A percentile compares a stretch with the other conserved stretches of the same genome.
Conservation (phyloP, 768 basidiomycete genomes). For the Kwoniella sp. region DNA sequence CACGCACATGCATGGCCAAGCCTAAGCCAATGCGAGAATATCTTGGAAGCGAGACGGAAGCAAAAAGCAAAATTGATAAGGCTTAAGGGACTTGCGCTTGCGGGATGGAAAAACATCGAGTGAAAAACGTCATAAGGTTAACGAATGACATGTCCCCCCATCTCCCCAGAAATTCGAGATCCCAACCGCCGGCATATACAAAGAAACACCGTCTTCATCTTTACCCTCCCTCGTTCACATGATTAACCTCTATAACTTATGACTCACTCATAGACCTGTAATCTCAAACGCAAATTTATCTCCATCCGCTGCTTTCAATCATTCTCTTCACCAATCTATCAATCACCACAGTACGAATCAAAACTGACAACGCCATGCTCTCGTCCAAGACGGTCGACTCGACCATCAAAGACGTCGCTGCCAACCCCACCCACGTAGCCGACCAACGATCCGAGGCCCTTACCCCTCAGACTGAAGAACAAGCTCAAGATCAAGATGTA, state of each 20-base stretch:
- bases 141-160: too few species aligned
- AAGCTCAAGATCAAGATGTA: neutral
- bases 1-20: too few species aligned
- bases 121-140: neutral
- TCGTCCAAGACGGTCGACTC: slow-evolving; percentile 25
- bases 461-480: slow-evolving; percentile 12
- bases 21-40: too few species aligned
- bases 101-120: too few species aligned
- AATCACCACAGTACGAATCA: neutral
- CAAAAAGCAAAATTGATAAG: too few species aligned
- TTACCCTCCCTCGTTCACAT: neutral
- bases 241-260: neutral
- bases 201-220: too few species aligned
- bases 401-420: slow-evolving; percentile 21
- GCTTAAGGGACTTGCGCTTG: too few species aligned
- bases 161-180: neutral
- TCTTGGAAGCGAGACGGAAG: too few species aligned
- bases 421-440: slow-evolving; percentile 32
- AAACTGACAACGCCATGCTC: slow-evolving; percentile 13
- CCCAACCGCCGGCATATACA: neutral
- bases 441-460: slow-evolving; percentile 33
- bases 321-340: slow-evolving; percentile 1
- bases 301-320: neutral
- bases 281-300: neutral
- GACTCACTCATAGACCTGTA: neutral